Evolutionary conservation across 305 asterid species (phyloP).

Genomic region (Fraxinus velutina): DNA sequence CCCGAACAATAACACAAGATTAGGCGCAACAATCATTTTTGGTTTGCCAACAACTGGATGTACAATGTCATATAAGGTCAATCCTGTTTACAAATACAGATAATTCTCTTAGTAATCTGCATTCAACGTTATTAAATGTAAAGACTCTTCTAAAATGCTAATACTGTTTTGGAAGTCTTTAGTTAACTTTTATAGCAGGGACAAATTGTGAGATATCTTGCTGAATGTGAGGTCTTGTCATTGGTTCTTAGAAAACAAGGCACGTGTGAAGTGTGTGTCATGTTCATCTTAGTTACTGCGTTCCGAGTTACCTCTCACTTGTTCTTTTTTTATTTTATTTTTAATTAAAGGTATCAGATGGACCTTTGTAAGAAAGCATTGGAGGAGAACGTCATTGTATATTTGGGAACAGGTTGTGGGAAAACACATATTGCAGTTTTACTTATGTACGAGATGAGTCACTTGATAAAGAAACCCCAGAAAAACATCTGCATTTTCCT

Average conservation of each 20-base stretch:
- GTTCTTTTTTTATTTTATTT: not conserved
- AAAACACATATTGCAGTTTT: slow-evolving; percentile 91
- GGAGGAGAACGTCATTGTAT: slow-evolving; percentile 77
- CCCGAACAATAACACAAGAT: not conserved
- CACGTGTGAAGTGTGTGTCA: not conserved
- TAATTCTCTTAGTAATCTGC: not conserved
- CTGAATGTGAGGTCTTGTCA: slow-evolving; percentile 6
- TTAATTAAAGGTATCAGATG: slow-evolving; percentile 71
- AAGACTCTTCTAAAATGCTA: not conserved
- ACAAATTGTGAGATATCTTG: not conserved
- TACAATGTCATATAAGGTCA: slow-evolving; percentile 1
- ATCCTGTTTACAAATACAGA: not conserved
- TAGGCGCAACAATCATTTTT: not conserved
- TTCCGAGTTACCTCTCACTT: slow-evolving; percentile 7
- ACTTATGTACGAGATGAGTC: slow-evolving; percentile 89
- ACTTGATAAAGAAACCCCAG: slow-evolving; percentile 81
- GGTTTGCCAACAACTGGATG: not conserved
- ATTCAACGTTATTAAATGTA: not conserved
- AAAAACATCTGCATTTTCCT: slow-evolving; percentile 82
- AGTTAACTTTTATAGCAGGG: not conserved
- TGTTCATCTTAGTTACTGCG: slow-evolving; percentile 8
- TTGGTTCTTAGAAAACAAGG: not conserved
- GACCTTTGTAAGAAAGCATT: slow-evolving; percentile 86
- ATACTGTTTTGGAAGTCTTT: slow-evolving; percentile 1
- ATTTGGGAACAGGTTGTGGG: slow-evolving; percentile 94